Base-by-base conservation (phyloP, 2,329 filamentous ascomycete genomes). In the Xylariaceae sp. region DNA sequence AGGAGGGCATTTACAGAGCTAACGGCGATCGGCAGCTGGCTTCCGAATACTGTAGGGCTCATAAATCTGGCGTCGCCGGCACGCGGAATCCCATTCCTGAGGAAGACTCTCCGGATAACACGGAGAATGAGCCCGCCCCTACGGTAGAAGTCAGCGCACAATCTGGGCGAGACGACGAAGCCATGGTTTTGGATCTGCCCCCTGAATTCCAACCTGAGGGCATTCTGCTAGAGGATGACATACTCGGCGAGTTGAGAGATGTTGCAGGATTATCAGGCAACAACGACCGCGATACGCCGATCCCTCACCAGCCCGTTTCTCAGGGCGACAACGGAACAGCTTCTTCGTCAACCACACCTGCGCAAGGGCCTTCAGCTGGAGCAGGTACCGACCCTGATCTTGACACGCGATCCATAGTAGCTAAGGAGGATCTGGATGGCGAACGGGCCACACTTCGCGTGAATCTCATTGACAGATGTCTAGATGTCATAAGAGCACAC, bases 401-500 rank as follows among this genome's bases (percentile, higher is more conserved):
- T 44, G 54, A 60, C 5, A 56, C 52, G 45, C 48, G 57, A 20
- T 59, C 76, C 2, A 71, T 73, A 50, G 73, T 86, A 29, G 89
- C 89, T 0, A 81, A 92, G 54, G 90, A 97, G 55, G 89, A 92
- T 62, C 79, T 99, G 6, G 90, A 96, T 60, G 83, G 84, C 32
- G 84, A 90, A 71, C 87, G 95, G 44, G 80, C 82, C 3, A 82
- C 80, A n/a, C 79, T 98, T 41, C 85, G 91, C 40, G 80, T 85
- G 19, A 88, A 90, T 53, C 75, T 98, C 52, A 93, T 98, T 56
- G 93, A 97, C 65, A 89, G 91, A 55, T 96, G 90, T 62, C 79
- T 99, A 20, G 93, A 97, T 67, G 87, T 98, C 32, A 87, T 99
- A 50, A 89, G 93, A 70, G 88, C 89, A 40, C 93, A 98, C 65